Evolutionary conservation across 2,329 filamentous ascomycete genomes (phyloP), one percentile per base, ranked within the genome.

Genomic region (Aspergillus felis): DNA sequence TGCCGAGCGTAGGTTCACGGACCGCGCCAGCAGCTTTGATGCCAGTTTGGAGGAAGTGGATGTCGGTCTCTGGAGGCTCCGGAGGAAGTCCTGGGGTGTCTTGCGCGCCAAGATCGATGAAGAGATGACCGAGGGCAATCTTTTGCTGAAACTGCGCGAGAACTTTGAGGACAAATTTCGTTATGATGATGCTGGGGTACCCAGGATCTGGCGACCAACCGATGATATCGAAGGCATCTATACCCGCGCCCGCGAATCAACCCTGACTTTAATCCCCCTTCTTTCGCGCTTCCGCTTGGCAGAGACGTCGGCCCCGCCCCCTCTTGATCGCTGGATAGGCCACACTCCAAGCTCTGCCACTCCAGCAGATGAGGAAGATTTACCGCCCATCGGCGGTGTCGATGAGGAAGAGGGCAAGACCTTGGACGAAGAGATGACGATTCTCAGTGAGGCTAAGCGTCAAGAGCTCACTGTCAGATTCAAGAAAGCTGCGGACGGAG

Each of bases 111-210:
- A 91, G 79, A 89, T 99, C 61, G 93, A 97, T 38, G 94, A 99
- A 71, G 94, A 99, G 76, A 91, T 97, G 71, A 96, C 96, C 87
- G 94, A 97, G 77, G 93, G 93, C 68, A 99, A 97, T 71, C 87
- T 99, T 54, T 80, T 97, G 35, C 82, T 97, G 65, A 99, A 99
- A 80, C 84, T 99, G 53, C 87, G 94, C 38, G 94, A 99, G 75
- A 97, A 97, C 78, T 99, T 99, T 65, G 94, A 99, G 76, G 94
- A 99, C 79, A 97, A 96, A 76, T 99, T 99, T 84, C 88, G 94
- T 62, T 99, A 99, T 68, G 94, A 99, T 68, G 92, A 97, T 58
- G 87, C 87, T 6, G 94, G 94, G 27, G 94, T 99, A 4, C 94
- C 94, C 4, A 85, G 94, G 58, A 96, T 99, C 75, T 99, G 94